phyloP scores from a whole-genome alignment of 306 rosid species.

The Cajanus cajan region DNA sequence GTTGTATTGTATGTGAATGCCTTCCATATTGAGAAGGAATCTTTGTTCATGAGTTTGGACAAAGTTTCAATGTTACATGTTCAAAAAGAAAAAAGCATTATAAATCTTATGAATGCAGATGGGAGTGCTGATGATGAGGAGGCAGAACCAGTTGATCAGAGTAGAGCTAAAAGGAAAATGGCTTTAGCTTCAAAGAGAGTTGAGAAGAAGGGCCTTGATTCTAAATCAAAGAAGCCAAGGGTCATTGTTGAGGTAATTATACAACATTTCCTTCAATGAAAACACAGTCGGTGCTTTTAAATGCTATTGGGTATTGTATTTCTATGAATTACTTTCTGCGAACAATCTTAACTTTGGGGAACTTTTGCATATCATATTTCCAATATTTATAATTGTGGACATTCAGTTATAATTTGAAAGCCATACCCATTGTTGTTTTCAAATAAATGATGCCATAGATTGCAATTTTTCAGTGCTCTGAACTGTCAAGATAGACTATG shows the following conservation, averaged over 20 bases:
- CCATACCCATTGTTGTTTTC: neutral
- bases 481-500: neutral
- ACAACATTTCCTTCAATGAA: neutral
- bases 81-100: conserved; percentile 5
- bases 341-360: neutral
- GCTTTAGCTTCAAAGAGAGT: conserved; percentile 42
- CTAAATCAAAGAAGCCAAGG: conserved; percentile 62
- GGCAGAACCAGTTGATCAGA: conserved; percentile 41
- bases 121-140: conserved; percentile 64
- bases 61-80: neutral
- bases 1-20: neutral
- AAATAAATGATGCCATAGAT: neutral
- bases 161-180: conserved; percentile 44
- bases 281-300: conserved; percentile 9
- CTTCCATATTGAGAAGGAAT: neutral
- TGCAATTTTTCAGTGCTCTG: conserved; percentile 18
- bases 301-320: neutral
- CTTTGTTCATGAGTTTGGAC: neutral
- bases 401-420: conserved; percentile 8
- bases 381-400: neutral
- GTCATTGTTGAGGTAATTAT: conserved; percentile 83
- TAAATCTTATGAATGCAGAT: conserved; percentile 42
- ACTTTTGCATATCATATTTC: neutral
- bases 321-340: neutral
- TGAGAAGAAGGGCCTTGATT: conserved; percentile 48